Evolutionary conservation across 2,329 filamentous ascomycete genomes (phyloP), one percentile per base, ranked within the genome.

Genomic region (Fusarium heterosporum): DNA sequence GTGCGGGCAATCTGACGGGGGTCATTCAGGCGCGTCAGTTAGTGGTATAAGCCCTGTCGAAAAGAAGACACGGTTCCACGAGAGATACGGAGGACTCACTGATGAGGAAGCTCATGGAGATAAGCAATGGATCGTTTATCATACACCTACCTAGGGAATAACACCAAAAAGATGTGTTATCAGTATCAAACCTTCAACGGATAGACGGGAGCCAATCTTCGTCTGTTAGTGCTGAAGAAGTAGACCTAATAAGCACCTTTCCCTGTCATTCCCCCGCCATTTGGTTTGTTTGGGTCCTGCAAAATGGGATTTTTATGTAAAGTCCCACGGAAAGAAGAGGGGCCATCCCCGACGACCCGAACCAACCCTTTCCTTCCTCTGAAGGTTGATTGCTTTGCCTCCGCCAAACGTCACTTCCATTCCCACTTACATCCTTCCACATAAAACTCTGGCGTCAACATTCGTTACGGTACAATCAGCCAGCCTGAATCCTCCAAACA

Each of bases 321-420:
- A 22, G 22, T 57, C 16, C 22, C 16, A 62, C 34, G 52, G 55
- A 58, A 60, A 54, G 38, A 36, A 56, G 58, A 50, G 46, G 66
- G 65, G 30, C 52, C 64, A 45, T 64, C 58, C 64, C 69, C 70
- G 70, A 72, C 70, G 70, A 72, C 70, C 70, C 70, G 70, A 68
- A 71, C 29, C 28, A 43, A 47, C 45, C 38, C 56, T 45, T 48
- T 54, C 17, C 16, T 52, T 47, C 48, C 55, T 50, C 47, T 66
- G 53, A 53, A 47, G 49, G 45, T 62, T 47, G 43, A 47, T 14
- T 34, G 26, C 17, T 38, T 56, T 61, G 51, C 63, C 60, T 49
- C 66, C 51, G 64, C 49, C 66, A 62, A 68, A 62, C 60, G 55
- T 68, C 65, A 69, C 65, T 40, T 41, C 36, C 34, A 51, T 57